Conservation (phyloP, 176 grass and related monocot species). For the Raddia distichophylla region DNA sequence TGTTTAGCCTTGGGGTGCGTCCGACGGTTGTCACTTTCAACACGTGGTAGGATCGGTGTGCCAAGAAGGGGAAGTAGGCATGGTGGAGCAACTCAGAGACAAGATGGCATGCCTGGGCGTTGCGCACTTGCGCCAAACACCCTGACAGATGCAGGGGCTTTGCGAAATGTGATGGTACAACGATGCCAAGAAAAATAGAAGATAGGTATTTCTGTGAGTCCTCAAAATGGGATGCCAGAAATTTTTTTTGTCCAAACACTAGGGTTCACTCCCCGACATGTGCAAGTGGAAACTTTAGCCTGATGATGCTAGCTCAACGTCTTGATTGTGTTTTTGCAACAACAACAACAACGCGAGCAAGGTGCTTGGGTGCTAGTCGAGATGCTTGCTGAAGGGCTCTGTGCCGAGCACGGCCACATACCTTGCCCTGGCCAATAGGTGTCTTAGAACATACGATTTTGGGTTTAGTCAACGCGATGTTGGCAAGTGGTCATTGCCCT, state of each 20-base stretch:
- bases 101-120: slow-evolving; percentile 64
- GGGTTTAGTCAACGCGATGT: slow-evolving; percentile 58
- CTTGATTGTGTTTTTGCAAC: slow-evolving; percentile 60
- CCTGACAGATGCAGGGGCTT: slow-evolving; percentile 69
- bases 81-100: slow-evolving; percentile 44
- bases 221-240: too few relatives aligned
- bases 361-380: slow-evolving; percentile 65
- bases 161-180: slow-evolving; percentile 48
- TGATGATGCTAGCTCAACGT: slow-evolving; percentile 64
- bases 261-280: slow-evolving; percentile 57
- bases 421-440: slow-evolving; percentile 63
- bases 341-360: slow-evolving; percentile 41
- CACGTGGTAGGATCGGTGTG: slow-evolving; percentile 56
- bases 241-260: not conserved
- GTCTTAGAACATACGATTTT: slow-evolving; percentile 53
- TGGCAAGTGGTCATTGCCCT: slow-evolving; percentile 58
- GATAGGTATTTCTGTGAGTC: too few relatives aligned
- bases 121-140: slow-evolving; percentile 43
- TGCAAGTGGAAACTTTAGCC: slow-evolving; percentile 59
- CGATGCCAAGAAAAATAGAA: slow-evolving; percentile 78
- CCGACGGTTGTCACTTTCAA: slow-evolving; percentile 77
- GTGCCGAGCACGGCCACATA: slow-evolving; percentile 58
- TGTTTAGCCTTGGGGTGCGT: slow-evolving; percentile 58
- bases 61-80: slow-evolving; percentile 47
- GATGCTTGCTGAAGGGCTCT: slow-evolving; percentile 65